phyloP scores from a whole-genome alignment of 352 stramenopile genomes.

The Phytophthora crassamura region DNA sequence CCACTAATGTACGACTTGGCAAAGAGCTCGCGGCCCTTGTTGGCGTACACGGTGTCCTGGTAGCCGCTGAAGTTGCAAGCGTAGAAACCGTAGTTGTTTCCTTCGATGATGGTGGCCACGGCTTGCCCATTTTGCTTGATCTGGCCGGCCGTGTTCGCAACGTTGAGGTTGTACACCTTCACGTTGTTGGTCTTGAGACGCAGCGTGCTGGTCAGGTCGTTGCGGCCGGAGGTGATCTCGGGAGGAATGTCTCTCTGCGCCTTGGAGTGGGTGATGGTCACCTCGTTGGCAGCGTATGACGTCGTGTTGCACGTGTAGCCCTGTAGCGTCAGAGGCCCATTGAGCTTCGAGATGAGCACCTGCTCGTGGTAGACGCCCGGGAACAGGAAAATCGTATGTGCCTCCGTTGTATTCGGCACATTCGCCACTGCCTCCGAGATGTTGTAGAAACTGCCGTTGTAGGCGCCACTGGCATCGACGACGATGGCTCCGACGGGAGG shows the following conservation, averaged over 20 bases:
- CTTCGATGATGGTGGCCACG: conserved; percentile 15
- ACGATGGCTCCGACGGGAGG: conserved; percentile 17
- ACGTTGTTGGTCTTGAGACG: conserved; percentile 21
- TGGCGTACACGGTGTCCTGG: conserved; percentile 24
- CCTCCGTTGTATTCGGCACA: conserved; percentile 1
- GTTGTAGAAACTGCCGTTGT: conserved; percentile 6
- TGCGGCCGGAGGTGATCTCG: conserved; percentile 10
- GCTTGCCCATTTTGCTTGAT: conserved; percentile 13
- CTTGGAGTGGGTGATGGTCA: conserved; percentile 18
- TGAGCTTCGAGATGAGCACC: conserved; percentile 11
- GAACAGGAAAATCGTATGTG: conserved; percentile 25
- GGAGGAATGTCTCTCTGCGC: conserved; percentile 11
- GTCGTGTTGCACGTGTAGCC: conserved; percentile 21
- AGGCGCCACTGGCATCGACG: conserved; percentile 10
- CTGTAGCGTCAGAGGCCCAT: conserved; percentile 11
- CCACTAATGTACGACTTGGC: conserved; percentile 18
- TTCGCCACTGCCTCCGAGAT: conserved; percentile 11
- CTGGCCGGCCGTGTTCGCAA: conserved; percentile 14
- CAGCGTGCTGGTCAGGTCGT: conserved; percentile 17
- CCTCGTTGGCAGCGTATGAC: conserved; percentile 20
- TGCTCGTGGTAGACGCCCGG: conserved; percentile 16
- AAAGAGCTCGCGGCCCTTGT: conserved; percentile 15
- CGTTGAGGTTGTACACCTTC: conserved; percentile 20
- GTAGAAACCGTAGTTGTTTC: conserved; percentile 19
- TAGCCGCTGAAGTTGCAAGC: conserved; percentile 21